Conservation (phyloP, 176 grass and related monocot genomes). For the Tuctoria greenei region DNA sequence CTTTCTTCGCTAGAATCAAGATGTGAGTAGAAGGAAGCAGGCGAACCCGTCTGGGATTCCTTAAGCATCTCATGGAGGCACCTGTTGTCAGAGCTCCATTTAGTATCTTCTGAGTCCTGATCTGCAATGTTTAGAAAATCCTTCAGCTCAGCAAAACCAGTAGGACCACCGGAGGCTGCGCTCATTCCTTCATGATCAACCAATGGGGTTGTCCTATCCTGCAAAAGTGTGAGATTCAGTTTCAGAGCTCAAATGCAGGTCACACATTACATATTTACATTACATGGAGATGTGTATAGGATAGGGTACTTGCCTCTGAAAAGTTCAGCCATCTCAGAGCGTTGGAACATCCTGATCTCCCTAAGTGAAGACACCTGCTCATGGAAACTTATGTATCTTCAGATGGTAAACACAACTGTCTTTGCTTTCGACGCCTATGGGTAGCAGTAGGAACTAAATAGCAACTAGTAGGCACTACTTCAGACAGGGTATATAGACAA, state of each 20-base stretch:
- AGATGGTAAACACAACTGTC: background rate
- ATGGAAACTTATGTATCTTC: slow-evolving; percentile 27
- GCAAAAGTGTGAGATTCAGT: slow-evolving; percentile 31
- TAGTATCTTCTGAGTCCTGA: slow-evolving; percentile 46
- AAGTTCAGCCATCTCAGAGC: slow-evolving; percentile 34
- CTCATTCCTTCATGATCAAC: slow-evolving; percentile 30
- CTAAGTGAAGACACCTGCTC: slow-evolving; percentile 50
- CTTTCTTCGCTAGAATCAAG: slow-evolving; percentile 58
- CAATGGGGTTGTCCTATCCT: slow-evolving; percentile 39
- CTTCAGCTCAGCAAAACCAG: slow-evolving; percentile 47
- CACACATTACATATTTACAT: background rate
- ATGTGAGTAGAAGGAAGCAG: slow-evolving; percentile 74
- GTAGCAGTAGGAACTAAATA: slow-evolving; percentile 11
- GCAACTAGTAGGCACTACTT: slow-evolving; percentile 22
- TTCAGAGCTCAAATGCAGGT: slow-evolving; percentile 22
- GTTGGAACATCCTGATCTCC: slow-evolving; percentile 23
- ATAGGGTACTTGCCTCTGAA: slow-evolving; percentile 26
- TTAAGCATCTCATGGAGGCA: slow-evolving; percentile 89
- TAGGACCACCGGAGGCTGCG: slow-evolving; percentile 20
- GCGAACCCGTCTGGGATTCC: slow-evolving; percentile 76
- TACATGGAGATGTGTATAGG: slow-evolving; percentile 3
- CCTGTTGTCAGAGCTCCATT: slow-evolving; percentile 79
- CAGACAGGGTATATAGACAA: background rate
- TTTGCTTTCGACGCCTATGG: slow-evolving; percentile 23
- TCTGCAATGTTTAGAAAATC: slow-evolving; percentile 45